Evolutionary conservation across 495 filamentous ascomycete genomes (phyloP).

Genomic region (Entonaema liquescens): DNA sequence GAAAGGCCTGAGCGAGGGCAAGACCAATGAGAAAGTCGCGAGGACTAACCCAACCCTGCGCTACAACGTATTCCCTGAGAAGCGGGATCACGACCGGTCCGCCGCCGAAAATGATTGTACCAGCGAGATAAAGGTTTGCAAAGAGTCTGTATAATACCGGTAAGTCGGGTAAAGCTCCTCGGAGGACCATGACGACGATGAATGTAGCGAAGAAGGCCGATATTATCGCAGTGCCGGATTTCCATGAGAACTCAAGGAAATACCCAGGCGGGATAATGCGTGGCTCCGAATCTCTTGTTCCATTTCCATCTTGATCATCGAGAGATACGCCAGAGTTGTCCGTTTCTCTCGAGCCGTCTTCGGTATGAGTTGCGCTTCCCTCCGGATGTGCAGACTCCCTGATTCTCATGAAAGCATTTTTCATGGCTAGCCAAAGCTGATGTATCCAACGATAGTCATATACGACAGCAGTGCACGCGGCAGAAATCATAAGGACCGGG

Average conservation of each 20-base stretch:
- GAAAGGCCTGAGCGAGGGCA: conserved; percentile 83
- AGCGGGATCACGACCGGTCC: conserved; percentile 88
- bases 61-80: conserved; percentile 79
- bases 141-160: conserved; percentile 71
- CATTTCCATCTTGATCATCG: not conserved
- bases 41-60: conserved; percentile 79
- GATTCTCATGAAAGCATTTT: not conserved
- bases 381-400: not conserved
- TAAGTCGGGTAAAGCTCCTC: conserved; percentile 54
- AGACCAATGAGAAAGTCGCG: conserved; percentile 86
- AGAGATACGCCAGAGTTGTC: not conserved
- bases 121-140: conserved; percentile 83
- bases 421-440: conserved; percentile 29
- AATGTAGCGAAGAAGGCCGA: conserved; percentile 66
- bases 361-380: not conserved
- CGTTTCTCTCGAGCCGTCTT: not conserved
- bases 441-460: conserved; percentile 69
- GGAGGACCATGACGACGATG: conserved; percentile 66
- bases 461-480: conserved; percentile 63
- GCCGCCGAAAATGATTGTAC: conserved; percentile 90
- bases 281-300: conserved; percentile 35
- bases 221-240: conserved; percentile 59
- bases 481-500: conserved; percentile 70
- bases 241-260: conserved; percentile 55
- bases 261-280: conserved; percentile 53